Percentiles rank a stretch among this genome's conserved stretches.
These are phyloP conservation scores for Pleomassaria siparia DNA, from an alignment of 2,329 filamentous ascomycete species.

Conservation along the genomic window DNA sequence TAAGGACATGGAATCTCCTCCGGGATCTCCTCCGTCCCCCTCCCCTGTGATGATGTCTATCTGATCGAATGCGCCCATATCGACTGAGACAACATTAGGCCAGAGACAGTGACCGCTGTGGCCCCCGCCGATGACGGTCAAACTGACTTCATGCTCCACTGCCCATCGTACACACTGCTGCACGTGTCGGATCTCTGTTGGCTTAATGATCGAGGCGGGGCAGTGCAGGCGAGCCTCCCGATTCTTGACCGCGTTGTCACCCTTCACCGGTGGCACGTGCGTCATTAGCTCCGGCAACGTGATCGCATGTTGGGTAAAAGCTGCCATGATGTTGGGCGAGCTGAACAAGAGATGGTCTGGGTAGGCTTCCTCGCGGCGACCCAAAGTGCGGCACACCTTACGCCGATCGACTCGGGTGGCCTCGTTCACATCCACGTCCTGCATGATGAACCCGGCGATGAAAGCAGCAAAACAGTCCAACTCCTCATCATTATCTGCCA, in stretches of 20 bases:
- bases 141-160: conserved; percentile 45
- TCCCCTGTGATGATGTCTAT: conserved; percentile 46
- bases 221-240: conserved; percentile 50
- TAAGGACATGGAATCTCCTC: conserved; percentile 32
- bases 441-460: conserved; percentile 50
- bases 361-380: conserved; percentile 41
- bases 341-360: conserved; percentile 51
- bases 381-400: conserved; percentile 53
- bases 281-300: conserved; percentile 47
- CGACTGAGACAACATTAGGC: conserved; percentile 56
- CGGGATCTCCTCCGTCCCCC: conserved; percentile 19
- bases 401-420: conserved; percentile 50
- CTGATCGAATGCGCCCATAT: conserved; percentile 60
- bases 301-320: conserved; percentile 53
- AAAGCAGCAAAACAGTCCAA: conserved; percentile 58
- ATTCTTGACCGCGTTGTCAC: conserved; percentile 51
- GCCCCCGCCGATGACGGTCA: conserved; percentile 60
- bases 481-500: conserved; percentile 49
- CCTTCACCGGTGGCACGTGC: conserved; percentile 43
- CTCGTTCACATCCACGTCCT: conserved; percentile 34
- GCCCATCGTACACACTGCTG: conserved; percentile 62
- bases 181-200: conserved; percentile 52
- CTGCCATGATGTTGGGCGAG: conserved; percentile 52
- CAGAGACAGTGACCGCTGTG: conserved; percentile 62
- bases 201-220: conserved; percentile 51